Evolutionary conservation across 2,329 filamentous ascomycete species (phyloP), one percentile per base, ranked within the genome.

Genomic region (Helotiales sp.): DNA sequence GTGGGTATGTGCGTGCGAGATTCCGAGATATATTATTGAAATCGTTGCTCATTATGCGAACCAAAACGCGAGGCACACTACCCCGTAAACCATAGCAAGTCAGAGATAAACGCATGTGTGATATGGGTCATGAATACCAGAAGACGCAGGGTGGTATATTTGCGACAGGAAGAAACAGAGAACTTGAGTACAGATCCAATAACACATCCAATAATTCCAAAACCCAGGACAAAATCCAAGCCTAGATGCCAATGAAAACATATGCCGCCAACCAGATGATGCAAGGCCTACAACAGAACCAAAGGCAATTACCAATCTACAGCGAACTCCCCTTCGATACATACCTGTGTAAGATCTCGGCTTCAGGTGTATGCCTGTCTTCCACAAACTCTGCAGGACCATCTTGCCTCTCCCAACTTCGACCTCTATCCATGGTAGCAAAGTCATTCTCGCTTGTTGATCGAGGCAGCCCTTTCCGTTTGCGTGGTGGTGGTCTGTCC

Each of bases 321-420:
- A 74, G n/a, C 40, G 72, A 74, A 65, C 71, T 72, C 15, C 72
- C 72, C 47, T 68, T 70, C 17, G 62, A 65, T n/a, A 66, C 30
- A 63, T 71, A 71, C 47, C 52, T 49, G 32, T 52, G 40, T 24
- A 72, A 10, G 3, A 63, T 61, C 6, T 69, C 64, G 1, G 28
- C 64, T 43, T 69, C 71, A 3, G 61, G 63, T 28, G 67, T 65
- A 50, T 70, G 62, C 49, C 49, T 60, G 15, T 61, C 47, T 13
- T 45, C 40, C 30, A 6, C 45, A 11, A 49, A 13, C 15, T 30
- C 32, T 13, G 20, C 30, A 52, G 20, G 45, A 47, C 32, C 4
- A 37, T 57, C 52, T 20, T 26, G 37, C 43, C 37, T 59, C 49
- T 32, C 49, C 34, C 49, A 17, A 20, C 32, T 55, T 60, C 30